Conservation (phyloP, 1,139 yeast genomes). For the Hansenula sp. region DNA sequence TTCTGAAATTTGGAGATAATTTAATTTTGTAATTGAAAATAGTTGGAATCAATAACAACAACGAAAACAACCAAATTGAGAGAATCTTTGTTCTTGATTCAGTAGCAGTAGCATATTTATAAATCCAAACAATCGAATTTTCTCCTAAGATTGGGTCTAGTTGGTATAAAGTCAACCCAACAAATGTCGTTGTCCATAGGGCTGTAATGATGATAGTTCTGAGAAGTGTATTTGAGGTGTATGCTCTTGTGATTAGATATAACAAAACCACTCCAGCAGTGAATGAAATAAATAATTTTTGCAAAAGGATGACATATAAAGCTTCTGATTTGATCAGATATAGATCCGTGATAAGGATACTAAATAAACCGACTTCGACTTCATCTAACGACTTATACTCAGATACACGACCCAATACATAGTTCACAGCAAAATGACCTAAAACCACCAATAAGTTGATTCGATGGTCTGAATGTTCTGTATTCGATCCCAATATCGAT, state of each 20-base stretch:
- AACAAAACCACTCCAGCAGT: slow-evolving; percentile 21
- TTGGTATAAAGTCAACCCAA: slow-evolving; percentile 14
- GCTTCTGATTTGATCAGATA: slow-evolving; percentile 22
- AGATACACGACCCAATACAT: slow-evolving; percentile 24
- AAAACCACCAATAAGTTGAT: slow-evolving; percentile 20
- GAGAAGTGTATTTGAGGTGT: slow-evolving; percentile 7
- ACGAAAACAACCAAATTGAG: slow-evolving; percentile 27
- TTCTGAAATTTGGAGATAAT: slow-evolving; percentile 42
- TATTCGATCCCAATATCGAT: slow-evolving; percentile 18
- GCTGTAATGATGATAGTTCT: slow-evolving; percentile 12
- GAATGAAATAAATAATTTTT: slow-evolving; percentile 28
- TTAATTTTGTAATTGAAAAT: slow-evolving; percentile 28
- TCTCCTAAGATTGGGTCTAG: slow-evolving; percentile 25
- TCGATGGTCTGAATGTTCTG: slow-evolving; percentile 10
- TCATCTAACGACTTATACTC: slow-evolving; percentile 31
- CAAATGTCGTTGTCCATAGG: slow-evolving; percentile 16
- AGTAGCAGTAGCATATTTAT: slow-evolving; percentile 23
- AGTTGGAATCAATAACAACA: slow-evolving; percentile 30
- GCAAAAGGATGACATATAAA: slow-evolving; percentile 25
- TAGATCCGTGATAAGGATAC: slow-evolving; percentile 30
- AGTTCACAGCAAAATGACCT: slow-evolving; percentile 22
- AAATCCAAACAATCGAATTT: slow-evolving; percentile 29
- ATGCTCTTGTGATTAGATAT: slow-evolving; percentile 16
- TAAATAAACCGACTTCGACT: slow-evolving; percentile 33
- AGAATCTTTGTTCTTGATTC: slow-evolving; percentile 25